Evolutionary conservation across 208 protist genomes (phyloP), one percentile per base, ranked within the genome.

Genomic region (Wallacemonas sp.): DNA sequence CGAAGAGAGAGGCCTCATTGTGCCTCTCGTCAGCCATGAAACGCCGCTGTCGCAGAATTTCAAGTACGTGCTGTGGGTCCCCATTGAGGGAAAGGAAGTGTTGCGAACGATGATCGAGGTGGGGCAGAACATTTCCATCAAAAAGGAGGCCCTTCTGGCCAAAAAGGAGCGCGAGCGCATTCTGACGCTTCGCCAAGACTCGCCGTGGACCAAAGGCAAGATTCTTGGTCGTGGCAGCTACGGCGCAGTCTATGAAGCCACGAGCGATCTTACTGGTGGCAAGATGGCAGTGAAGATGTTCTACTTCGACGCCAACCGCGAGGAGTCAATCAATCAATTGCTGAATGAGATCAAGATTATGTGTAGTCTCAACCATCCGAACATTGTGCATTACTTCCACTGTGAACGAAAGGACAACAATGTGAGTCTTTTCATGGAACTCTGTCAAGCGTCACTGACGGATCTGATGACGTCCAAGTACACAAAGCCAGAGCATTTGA

Each of bases 201-300:
- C 90, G 11, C 92, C 92, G 41, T 97, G 92, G 92, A 94, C 89
- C 11, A 88, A 90, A 59, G 92, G 92, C 31, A 83, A 84, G 60
- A 69, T 97, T 17, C 79, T 97, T 9, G 92, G 92, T n/a, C 84
- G 86, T 31, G 92, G 92, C 12, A 85, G 77, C 26, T 95, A 91
- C 68, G 92, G 92, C 21, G 88, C 88, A 1, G 89, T 95, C 27
- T 95, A 95, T 75, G 92, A 97, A 62, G 89, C 89, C 2, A 91
- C 81, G 22, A 97, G 88, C 75, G 88, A 95, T 69, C 78, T 97
- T 36, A 97, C 92, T 15, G 92, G 92, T 9, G 92, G 92, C 30
- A 95, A 91, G 67, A 97, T 97, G 92, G 92, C 92, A 5, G 92
- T 97, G 28, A 97, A 97, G 68, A 91, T 93, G 83, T 95, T 97